These are phyloP conservation scores for Chlamydomonas eustigma DNA, from an alignment of 139 green algal species.

Conservation along the genomic window DNA sequence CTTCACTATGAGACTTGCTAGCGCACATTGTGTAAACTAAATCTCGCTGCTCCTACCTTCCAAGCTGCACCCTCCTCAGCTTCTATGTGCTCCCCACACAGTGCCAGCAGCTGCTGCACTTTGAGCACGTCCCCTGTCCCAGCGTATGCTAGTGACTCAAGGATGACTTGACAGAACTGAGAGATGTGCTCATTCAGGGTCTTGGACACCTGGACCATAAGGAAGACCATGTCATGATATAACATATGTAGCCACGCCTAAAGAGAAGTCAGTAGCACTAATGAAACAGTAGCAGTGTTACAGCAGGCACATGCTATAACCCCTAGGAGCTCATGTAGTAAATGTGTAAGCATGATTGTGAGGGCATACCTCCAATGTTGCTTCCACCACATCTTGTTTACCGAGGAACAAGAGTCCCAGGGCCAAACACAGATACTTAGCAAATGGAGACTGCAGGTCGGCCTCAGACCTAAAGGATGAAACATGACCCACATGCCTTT, in stretches of 20 bases:
- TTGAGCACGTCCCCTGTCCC: slow-evolving; percentile 95
- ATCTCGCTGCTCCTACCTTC: too few relatives aligned
- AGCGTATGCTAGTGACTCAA: slow-evolving; percentile 90
- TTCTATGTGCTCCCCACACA: slow-evolving; percentile 87
- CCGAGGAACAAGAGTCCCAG: slow-evolving; percentile 95
- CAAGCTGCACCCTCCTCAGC: slow-evolving; percentile 55
- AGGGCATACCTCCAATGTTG: slow-evolving; percentile 82
- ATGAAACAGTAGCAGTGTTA: background rate
- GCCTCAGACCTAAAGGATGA: slow-evolving; percentile 65
- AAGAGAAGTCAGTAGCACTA: background rate
- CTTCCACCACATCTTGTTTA: slow-evolving; percentile 83
- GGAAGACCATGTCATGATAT: too few relatives aligned
- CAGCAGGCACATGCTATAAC: background rate
- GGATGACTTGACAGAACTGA: slow-evolving; percentile 62
- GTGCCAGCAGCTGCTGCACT: slow-evolving; percentile 86
- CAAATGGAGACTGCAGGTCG: slow-evolving; percentile 70
- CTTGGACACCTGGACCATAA: slow-evolving; percentile 78
- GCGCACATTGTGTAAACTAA: too few relatives aligned
- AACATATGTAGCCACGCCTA: too few relatives aligned
- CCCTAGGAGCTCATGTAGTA: too few relatives aligned
- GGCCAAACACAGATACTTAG: slow-evolving; percentile 76
- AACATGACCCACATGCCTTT: too few relatives aligned
- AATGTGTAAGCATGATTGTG: too few relatives aligned
- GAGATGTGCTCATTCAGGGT: slow-evolving; percentile 82
- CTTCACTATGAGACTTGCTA: too few relatives aligned